Conservation (phyloP, 2,329 filamentous ascomycete species). For the Microcyclospora pomicola region DNA sequence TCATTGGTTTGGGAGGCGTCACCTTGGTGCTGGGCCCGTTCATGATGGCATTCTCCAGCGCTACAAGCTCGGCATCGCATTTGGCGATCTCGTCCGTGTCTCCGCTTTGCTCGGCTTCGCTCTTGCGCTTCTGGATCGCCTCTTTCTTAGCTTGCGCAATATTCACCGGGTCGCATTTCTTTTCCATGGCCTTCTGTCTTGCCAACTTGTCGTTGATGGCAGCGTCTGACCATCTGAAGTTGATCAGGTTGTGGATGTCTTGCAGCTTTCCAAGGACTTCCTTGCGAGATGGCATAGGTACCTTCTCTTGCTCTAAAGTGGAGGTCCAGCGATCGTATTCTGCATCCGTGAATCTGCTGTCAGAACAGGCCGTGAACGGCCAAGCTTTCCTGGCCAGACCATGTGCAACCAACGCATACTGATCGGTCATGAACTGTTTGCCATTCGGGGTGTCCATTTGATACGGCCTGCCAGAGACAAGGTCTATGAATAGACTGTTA, state of each 20-base stretch:
- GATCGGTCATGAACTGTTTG: slow-evolving; percentile 67
- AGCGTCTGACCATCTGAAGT: slow-evolving; percentile 66
- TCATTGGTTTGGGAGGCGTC: slow-evolving; percentile 32
- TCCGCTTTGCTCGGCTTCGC: slow-evolving; percentile 50
- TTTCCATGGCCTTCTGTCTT: slow-evolving; percentile 53
- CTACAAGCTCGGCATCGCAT: slow-evolving; percentile 36
- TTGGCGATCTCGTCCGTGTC: slow-evolving; percentile 44
- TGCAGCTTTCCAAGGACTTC: slow-evolving; percentile 57
- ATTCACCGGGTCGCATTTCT: slow-evolving; percentile 35
- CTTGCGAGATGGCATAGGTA: slow-evolving; percentile 60
- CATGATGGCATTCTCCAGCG: slow-evolving; percentile 40
- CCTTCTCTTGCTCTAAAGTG: slow-evolving; percentile 56
- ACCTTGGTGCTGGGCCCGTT: slow-evolving; percentile 49
- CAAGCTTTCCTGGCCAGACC: slow-evolving; percentile 74
- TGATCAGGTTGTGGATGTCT: slow-evolving; percentile 67
- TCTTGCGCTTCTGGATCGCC: slow-evolving; percentile 49
- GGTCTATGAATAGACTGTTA: slow-evolving; percentile 38
- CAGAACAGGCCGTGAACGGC: slow-evolving; percentile 83
- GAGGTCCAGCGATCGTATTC: slow-evolving; percentile 75
- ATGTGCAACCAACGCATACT: slow-evolving; percentile 69
- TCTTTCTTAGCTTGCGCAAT: slow-evolving; percentile 55
- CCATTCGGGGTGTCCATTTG: slow-evolving; percentile 62
- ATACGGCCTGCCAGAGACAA: slow-evolving; percentile 68
- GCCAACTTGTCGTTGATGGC: slow-evolving; percentile 70
- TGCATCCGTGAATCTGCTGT: slow-evolving; percentile 60